Evolutionary conservation across 2,329 filamentous ascomycete species (phyloP), one percentile per base, ranked within the genome.

Genomic region (Sodiomyces alkalinus): DNA sequence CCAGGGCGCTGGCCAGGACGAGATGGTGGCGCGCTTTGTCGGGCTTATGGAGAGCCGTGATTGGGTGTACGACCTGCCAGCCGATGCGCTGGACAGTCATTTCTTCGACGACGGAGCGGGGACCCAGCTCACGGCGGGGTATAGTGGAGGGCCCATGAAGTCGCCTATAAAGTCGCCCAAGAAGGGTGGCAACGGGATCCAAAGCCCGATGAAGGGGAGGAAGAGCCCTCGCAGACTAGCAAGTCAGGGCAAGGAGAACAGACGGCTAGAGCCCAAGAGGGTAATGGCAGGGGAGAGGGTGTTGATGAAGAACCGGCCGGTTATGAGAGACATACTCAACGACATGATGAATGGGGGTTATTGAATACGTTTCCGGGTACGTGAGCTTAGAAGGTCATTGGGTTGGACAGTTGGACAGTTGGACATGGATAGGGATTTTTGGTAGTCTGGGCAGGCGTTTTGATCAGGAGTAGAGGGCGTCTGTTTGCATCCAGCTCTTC

Each of bases 31-130:
- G 19, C 66, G 67, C 14, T 82, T 96, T 44, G 66, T 96, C 6
- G 54, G 58, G 3, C 54, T 96, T 22, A 87, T 94, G 60, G 78
- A 86, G 38, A 58, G 64, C 31, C 72, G 69, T 29, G 58, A 67
- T n/a, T 96, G 90, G 86, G 62, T 85, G 11, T 75, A 83, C 39
- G 68, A 92, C 39, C 47, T 96, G 28, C 71, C 70, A 0, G 46
- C 48, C 2, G 61, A 68, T 8, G 80, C 78, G 24, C 48, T 79
- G 6, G 70, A 75, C 7, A 65, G 58, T 17, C 83, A 92, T 53
- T 47, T 57, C 22, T 86, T 83, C 38, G 74, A 75, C 26, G 68
- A 74, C 13, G n/a, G n/a, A n/a, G 47, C 55, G 14, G 47, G 46
- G 6, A 69, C 65, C 22, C 66, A 70, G 39, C 43, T 54, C n/a